phyloP scores from a whole-genome alignment of 73 alveolate genomes.

The Paramecium sexaurelia region DNA sequence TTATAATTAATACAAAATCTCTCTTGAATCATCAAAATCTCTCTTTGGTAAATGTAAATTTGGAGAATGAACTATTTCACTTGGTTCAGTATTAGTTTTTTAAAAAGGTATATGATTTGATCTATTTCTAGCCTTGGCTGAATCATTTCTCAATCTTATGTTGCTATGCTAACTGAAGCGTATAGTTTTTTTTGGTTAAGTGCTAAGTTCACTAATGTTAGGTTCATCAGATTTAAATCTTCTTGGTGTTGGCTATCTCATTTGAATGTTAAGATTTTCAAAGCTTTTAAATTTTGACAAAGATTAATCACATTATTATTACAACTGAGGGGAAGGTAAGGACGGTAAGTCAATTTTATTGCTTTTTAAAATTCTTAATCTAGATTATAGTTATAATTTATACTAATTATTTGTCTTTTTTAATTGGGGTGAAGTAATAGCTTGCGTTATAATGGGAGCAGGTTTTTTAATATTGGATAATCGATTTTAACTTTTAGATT shows the following conservation, averaged over 20 bases:
- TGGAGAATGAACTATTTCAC: conserved; percentile 30
- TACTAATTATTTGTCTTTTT: neutral
- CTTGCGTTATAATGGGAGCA: neutral
- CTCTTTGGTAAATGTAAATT: neutral
- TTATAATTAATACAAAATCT: neutral
- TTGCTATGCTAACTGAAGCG: neutral
- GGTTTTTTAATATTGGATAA: conserved; percentile 1
- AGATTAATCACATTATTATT: conserved; percentile 6
- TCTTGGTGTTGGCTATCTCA: conserved; percentile 38
- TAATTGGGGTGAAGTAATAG: neutral
- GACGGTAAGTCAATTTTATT: neutral
- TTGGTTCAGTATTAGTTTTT: conserved; percentile 39
- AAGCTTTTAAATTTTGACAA: conserved; percentile 38
- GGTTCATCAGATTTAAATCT: conserved; percentile 45
- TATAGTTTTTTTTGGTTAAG: neutral
- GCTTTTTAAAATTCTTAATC: conserved; percentile 7
- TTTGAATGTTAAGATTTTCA: neutral
- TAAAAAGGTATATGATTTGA: conserved; percentile 39
- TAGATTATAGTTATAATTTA: neutral
- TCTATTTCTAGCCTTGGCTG: neutral
- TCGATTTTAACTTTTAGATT: neutral
- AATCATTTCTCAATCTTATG: neutral
- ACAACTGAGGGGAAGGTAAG: neutral
- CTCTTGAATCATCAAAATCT: conserved; percentile 52
- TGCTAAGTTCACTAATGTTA: neutral